These are phyloP conservation scores for Fragilaria radians DNA, from an alignment of 108 stramenopile species.

Conservation along the genomic window DNA sequence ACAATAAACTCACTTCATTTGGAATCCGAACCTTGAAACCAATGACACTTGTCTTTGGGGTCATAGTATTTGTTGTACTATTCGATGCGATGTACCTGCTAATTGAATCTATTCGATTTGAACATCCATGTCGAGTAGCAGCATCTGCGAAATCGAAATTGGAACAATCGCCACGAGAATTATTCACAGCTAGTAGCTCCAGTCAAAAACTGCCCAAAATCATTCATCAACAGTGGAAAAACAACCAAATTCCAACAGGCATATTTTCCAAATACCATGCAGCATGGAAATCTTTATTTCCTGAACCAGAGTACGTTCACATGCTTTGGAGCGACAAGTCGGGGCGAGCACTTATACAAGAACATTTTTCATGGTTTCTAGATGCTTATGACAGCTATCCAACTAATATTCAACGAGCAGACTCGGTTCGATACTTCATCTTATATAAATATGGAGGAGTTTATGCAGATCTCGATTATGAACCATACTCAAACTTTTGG, in stretches of 20 bases:
- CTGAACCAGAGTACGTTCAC: constrained; percentile 1
- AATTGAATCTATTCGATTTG: no score
- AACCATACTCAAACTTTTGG: background rate
- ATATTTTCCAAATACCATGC: background rate
- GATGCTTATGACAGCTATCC: constrained; percentile 8
- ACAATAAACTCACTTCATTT: no score
- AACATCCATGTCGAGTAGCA: background rate
- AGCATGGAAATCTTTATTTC: constrained; percentile 6
- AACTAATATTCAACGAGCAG: constrained; percentile 9
- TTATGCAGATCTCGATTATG: constrained; percentile 14
- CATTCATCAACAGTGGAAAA: constrained; percentile 10
- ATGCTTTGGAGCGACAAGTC: constrained; percentile 10
- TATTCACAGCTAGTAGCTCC: background rate
- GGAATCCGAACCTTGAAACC: no score
- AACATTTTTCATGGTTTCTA: constrained; percentile 9
- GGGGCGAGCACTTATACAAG: constrained; percentile 1
- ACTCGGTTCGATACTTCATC: constrained; percentile 6
- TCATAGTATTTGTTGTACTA: no score
- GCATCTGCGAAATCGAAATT: background rate
- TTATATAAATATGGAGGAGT: constrained; percentile 23
- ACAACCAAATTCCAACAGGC: background rate
- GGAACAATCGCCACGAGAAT: background rate
- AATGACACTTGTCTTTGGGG: no score
- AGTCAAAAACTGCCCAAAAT: constrained; percentile 4
- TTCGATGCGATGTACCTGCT: no score